Conservation (phyloP, 78 protist genomes). For the Acrasis kona region DNA sequence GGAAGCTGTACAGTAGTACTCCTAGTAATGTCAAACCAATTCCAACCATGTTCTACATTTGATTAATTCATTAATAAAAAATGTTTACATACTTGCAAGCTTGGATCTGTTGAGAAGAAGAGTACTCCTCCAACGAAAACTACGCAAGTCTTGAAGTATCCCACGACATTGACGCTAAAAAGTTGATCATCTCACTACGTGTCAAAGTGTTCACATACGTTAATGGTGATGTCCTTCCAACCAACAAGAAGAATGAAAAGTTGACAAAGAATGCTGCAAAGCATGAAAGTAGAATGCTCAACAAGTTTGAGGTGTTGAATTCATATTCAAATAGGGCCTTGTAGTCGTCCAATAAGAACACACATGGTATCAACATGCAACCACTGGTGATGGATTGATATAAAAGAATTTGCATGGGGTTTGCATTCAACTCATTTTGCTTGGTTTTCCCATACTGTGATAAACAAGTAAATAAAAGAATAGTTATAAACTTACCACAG, state of each 20-base stretch:
- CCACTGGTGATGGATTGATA: constrained; percentile 13
- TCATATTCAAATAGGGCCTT: not conserved
- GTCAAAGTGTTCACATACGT: too few species aligned
- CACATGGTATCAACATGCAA: not conserved
- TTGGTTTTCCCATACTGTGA: constrained; percentile 28
- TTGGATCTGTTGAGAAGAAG: constrained; percentile 8
- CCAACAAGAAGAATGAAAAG: constrained; percentile 29
- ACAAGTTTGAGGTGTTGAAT: not conserved
- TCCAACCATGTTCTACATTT: not conserved
- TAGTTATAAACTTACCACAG: not conserved
- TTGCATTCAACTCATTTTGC: constrained; percentile 17
- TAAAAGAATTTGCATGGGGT: constrained; percentile 22
- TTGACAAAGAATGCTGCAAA: constrained; percentile 29
- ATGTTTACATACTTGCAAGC: too few species aligned
- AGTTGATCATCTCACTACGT: too few species aligned
- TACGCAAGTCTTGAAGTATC: constrained; percentile 31
- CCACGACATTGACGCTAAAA: constrained; percentile 15
- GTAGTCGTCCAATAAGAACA: constrained; percentile 19
- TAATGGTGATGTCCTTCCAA: constrained; percentile 41
- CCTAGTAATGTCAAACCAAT: not conserved
- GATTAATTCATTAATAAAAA: too few species aligned
- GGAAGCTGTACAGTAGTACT: not conserved
- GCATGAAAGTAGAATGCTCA: not conserved
- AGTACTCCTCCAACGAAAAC: constrained; percentile 25
- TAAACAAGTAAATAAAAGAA: not conserved